phyloP scores from a whole-genome alignment of 441 rosid genomes.

The Populus tomentosa region DNA sequence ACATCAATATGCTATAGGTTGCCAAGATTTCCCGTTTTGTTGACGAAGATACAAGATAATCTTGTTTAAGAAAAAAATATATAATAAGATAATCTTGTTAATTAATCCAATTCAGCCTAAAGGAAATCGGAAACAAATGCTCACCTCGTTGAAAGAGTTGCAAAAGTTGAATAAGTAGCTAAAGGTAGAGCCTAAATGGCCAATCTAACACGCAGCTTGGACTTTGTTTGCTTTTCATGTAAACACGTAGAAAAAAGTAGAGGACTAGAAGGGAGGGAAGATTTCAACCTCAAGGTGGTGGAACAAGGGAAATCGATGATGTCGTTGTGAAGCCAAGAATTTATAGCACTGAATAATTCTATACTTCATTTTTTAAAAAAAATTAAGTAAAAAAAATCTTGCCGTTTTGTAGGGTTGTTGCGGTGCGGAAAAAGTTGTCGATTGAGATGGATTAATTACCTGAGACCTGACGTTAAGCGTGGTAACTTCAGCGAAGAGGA shows the following conservation, averaged over 20 bases:
- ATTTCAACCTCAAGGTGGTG: too few relatives aligned
- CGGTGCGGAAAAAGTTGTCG: too few relatives aligned
- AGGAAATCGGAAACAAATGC: background rate
- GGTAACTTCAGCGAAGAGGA: background rate
- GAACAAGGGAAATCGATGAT: too few relatives aligned
- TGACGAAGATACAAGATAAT: background rate
- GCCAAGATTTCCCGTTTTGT: conserved; percentile 1
- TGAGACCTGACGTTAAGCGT: background rate
- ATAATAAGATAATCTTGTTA: too few relatives aligned
- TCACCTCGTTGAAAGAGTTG: background rate
- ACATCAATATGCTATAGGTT: conserved; percentile 5
- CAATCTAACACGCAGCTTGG: background rate
- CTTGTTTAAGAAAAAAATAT: background rate
- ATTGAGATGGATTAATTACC: background rate
- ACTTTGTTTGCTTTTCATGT: background rate
- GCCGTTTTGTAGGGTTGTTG: too few relatives aligned
- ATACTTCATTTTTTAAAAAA: too few relatives aligned
- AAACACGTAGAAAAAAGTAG: background rate
- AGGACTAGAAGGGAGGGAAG: too few relatives aligned
- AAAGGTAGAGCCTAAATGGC: background rate
- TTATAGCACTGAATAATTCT: too few relatives aligned
- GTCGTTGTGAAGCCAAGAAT: too few relatives aligned
- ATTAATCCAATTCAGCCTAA: background rate
- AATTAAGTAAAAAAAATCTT: too few relatives aligned
- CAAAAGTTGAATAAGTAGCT: background rate